phyloP scores from a whole-genome alignment of 768 basidiomycete species.

The Cytidiella melzeri region DNA sequence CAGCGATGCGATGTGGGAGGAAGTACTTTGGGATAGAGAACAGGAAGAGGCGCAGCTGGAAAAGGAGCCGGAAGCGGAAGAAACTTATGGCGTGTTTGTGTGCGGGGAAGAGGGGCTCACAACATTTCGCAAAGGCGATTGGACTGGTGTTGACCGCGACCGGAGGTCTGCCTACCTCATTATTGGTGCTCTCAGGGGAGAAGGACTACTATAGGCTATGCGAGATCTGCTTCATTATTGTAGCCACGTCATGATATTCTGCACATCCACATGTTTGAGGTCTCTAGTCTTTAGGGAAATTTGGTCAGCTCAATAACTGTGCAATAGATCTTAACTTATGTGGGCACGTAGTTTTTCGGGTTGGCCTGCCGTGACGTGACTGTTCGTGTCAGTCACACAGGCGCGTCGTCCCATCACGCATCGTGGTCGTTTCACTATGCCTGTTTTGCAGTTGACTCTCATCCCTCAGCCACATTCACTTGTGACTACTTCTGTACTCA shows the following conservation, averaged over 20 bases:
- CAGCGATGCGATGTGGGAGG: constrained; percentile 75
- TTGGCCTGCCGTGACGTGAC: constrained; percentile 4
- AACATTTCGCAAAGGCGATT: constrained; percentile 52
- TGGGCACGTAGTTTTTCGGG: too few species aligned
- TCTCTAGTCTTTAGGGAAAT: too few species aligned
- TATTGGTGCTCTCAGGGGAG: constrained; percentile 67
- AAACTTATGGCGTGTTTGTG: constrained; percentile 39
- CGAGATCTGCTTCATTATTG: too few species aligned
- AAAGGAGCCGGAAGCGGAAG: constrained; percentile 14
- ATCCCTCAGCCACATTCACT: too few species aligned
- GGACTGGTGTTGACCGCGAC: constrained; percentile 75
- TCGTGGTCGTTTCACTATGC: too few species aligned
- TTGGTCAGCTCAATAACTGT: too few species aligned
- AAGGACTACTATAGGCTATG: constrained; percentile 49
- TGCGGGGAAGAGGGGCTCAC: constrained; percentile 52
- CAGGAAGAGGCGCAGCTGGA: constrained; percentile 41
- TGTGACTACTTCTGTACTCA: too few species aligned
- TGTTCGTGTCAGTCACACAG: not conserved
- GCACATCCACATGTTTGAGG: too few species aligned
- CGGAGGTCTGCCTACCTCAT: constrained; percentile 75
- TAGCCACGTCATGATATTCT: too few species aligned
- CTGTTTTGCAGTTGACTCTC: too few species aligned
- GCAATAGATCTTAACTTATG: too few species aligned
- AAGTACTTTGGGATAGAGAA: constrained; percentile 71
- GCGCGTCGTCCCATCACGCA: too few species aligned